A percentile compares a stretch with the other conserved stretches of the same genome.
These are phyloP conservation scores for Coriolopsis trogii DNA, from an alignment of 1,284 basidiomycete genomes.

Conservation along the genomic window DNA sequence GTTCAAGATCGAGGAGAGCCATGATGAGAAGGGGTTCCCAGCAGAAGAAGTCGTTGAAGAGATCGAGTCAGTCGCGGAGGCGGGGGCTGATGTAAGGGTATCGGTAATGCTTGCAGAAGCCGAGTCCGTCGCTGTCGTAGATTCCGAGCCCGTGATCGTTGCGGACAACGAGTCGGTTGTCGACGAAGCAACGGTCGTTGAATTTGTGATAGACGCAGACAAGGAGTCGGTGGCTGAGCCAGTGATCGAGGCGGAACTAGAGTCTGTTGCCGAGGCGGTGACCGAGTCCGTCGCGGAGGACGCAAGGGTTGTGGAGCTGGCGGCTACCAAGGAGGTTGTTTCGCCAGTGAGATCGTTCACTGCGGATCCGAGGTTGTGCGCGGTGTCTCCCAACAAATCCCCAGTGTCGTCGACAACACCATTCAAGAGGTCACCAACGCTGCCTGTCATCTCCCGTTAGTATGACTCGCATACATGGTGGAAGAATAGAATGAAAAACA, in stretches of 20 bases:
- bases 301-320: conserved; percentile 16
- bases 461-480: not conserved
- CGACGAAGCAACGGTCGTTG: conserved; percentile 3
- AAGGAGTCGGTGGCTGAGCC: not conserved
- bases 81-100: conserved; percentile 4
- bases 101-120: not conserved
- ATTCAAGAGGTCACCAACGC: not conserved
- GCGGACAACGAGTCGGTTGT: conserved; percentile 4
- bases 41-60: conserved; percentile 3
- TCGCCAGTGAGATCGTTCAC: not conserved
- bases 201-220: not conserved
- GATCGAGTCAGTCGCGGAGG: conserved; percentile 1
- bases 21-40: conserved; percentile 4
- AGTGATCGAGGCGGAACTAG: not conserved
- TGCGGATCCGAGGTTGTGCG: not conserved
- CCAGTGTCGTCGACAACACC: conserved; percentile 5
- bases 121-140: too few species aligned
- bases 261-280: conserved; percentile 1
- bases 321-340: conserved; percentile 24
- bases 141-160: conserved; percentile 6
- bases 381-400: conserved; percentile 4
- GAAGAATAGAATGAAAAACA: not conserved
- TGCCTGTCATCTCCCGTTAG: conserved; percentile 1
- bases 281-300: conserved; percentile 1
- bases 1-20: not conserved